phyloP scores from a whole-genome alignment of 1,139 yeast genomes.

The Trichomonascaceae sp. region DNA sequence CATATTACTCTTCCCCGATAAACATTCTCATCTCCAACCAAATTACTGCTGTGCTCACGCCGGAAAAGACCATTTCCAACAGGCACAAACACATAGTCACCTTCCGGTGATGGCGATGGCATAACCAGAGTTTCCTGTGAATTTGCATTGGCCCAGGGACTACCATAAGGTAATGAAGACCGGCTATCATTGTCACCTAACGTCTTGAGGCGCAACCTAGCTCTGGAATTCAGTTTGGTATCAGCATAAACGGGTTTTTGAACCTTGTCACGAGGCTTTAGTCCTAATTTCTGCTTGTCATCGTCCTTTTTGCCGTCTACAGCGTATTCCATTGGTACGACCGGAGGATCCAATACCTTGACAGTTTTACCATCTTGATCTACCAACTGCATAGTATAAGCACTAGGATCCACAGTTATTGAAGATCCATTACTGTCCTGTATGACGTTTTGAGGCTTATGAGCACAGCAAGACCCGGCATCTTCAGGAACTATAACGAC shows the following conservation, averaged over 20 bases:
- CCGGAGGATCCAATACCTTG: conserved; percentile 16
- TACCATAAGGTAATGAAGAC: background rate
- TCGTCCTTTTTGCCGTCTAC: conserved; percentile 7
- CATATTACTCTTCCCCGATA: conserved; percentile 1
- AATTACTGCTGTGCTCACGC: conserved; percentile 11
- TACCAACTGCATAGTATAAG: conserved; percentile 22
- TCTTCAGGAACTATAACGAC: conserved; percentile 26
- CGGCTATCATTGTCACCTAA: background rate
- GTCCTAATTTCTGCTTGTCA: background rate
- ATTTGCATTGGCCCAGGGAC: background rate
- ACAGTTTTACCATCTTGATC: conserved; percentile 24
- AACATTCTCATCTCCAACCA: background rate
- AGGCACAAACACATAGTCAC: conserved; percentile 28
- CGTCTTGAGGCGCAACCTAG: conserved; percentile 5
- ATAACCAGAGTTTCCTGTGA: conserved; percentile 3
- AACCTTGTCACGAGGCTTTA: background rate
- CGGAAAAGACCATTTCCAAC: conserved; percentile 33
- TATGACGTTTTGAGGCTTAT: background rate
- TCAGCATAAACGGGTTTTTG: background rate
- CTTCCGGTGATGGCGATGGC: conserved; percentile 12
- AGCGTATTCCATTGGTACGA: conserved; percentile 3
- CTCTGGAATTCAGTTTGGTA: conserved; percentile 2
- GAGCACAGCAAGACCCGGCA: background rate
- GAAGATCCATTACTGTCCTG: conserved; percentile 9
- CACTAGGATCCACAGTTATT: conserved; percentile 21